Base-by-base conservation (phyloP, 345 rosid genomes). In the Murraya paniculata region DNA sequence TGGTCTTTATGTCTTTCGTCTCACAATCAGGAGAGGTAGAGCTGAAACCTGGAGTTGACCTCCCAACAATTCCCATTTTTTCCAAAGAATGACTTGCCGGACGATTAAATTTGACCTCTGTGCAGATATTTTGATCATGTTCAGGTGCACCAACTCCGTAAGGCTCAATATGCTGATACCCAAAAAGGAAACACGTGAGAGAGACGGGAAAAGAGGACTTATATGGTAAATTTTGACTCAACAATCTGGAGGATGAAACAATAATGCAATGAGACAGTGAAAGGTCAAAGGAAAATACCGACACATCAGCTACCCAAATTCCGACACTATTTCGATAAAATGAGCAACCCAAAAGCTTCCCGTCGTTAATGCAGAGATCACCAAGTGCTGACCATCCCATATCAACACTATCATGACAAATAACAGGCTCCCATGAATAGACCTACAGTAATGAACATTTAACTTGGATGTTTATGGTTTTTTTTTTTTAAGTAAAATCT, bases 381-480 rank as follows among this genome's bases (percentile, higher is more conserved):
- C 93, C 91, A 72, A 97, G 97, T 13, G 91, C 86, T 70, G 96
- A 94, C 98, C 99, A 97, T 74, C 98, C 96, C 84, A 94, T 91
- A 81, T 90, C 94, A 84, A 91, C 85, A 70, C 92, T 62, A 84
- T 94, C 99, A 86, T 91, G 94, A 78, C 94, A 86, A 81, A 93
- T 80, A 77, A 94, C 89, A 76, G 99, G 99, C 84, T 97, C 99
- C 99, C 98, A 97, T 61, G 99, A 94, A 86, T 89, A 94, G 82
- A 94, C 98, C 99, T 97, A 78, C 85, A 86, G 72, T 73, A 56
- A 68, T 71, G 68, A 85, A 71, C 45, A 78, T 30, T n/a, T 27
- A 82, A 68, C 70, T 74, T 62, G 30, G 25, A 67, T 39, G 14
- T 50, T 80, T 53, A 69, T 24, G 56, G n/a, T n/a, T n/a, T n/a